These are phyloP conservation scores for Tuber aestivum DNA, from an alignment of 495 filamentous ascomycete genomes.

Conservation along the genomic window DNA sequence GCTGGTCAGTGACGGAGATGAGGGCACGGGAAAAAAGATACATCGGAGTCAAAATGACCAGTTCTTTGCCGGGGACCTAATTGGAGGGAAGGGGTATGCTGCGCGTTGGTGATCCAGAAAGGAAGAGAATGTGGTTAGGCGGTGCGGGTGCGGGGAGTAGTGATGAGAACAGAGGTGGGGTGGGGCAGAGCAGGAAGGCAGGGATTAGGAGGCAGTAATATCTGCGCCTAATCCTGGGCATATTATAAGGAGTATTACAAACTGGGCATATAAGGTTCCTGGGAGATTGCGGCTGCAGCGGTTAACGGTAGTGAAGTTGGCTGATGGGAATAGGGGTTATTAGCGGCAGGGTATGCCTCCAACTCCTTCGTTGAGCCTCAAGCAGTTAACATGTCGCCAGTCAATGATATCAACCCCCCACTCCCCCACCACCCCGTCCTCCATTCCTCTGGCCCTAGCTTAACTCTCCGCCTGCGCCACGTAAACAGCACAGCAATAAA, in stretches of 20 bases:
- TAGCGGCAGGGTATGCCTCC: slow-evolving; percentile 51
- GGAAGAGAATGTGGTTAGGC: slow-evolving; percentile 54
- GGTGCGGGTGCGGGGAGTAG: slow-evolving; percentile 44
- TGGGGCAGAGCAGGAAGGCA: slow-evolving; percentile 51
- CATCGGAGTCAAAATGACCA: no score
- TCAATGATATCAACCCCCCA: slow-evolving; percentile 73
- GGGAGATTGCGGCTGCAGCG: slow-evolving; percentile 75
- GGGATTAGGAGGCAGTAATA: slow-evolving; percentile 56
- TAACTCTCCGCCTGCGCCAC: slow-evolving; percentile 80
- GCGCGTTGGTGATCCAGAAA: slow-evolving; percentile 49
- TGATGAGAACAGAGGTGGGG: slow-evolving; percentile 48
- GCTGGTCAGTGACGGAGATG: no score
- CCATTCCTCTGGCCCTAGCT: slow-evolving; percentile 77
- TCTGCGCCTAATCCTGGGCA: slow-evolving; percentile 69
- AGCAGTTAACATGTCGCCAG: slow-evolving; percentile 9
- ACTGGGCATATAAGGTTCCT: slow-evolving; percentile 40
- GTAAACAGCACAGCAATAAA: slow-evolving; percentile 79
- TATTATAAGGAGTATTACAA: slow-evolving; percentile 61
- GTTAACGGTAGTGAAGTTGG: slow-evolving; percentile 71
- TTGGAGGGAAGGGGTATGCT: slow-evolving; percentile 79
- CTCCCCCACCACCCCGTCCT: slow-evolving; percentile 82
- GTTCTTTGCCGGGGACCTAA: slow-evolving; percentile 72
- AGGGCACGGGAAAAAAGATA: no score
- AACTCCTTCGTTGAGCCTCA: not conserved
- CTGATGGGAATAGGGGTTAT: slow-evolving; percentile 55